These are phyloP conservation scores for Omphalea diandra DNA, from an alignment of 441 rosid species.

Conservation along the genomic window DNA sequence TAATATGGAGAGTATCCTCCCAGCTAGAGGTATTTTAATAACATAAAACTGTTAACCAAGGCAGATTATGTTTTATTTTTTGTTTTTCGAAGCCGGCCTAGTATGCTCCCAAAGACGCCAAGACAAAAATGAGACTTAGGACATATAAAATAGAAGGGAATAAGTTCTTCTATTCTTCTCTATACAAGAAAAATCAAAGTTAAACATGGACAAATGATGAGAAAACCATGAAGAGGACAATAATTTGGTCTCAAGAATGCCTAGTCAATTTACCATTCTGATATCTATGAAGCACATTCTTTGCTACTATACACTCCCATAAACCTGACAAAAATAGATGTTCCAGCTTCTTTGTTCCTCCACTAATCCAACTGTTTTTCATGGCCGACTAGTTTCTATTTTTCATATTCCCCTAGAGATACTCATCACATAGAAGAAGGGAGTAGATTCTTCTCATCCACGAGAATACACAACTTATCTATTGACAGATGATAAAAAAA, in stretches of 20 bases:
- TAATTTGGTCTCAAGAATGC: neutral
- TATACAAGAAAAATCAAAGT: constrained; percentile 31
- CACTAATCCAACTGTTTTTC: constrained; percentile 67
- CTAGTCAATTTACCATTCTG: constrained; percentile 7
- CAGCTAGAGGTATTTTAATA: constrained; percentile 19
- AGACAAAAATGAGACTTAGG: constrained; percentile 41
- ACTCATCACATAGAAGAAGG: constrained; percentile 1
- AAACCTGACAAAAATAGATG: constrained; percentile 75
- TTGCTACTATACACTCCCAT: constrained; percentile 68
- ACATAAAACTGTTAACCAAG: constrained; percentile 14
- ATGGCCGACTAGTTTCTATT: constrained; percentile 30
- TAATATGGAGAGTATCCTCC: constrained; percentile 5
- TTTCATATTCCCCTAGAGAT: constrained; percentile 7
- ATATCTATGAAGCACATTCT: constrained; percentile 64
- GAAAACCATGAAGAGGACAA: constrained; percentile 3
- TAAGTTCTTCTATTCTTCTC: constrained; percentile 16
- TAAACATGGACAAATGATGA: neutral
- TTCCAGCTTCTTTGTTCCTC: constrained; percentile 80
- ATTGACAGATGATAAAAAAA: constrained; percentile 7
- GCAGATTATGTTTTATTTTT: constrained; percentile 24
- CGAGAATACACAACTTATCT: constrained; percentile 26
- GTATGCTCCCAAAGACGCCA: constrained; percentile 11
- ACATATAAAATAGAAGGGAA: constrained; percentile 7
- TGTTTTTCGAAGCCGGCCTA: constrained; percentile 34
- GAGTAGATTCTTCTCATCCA: constrained; percentile 14